Base-by-base conservation (phyloP, 2,329 filamentous ascomycete species). In the Cryphonectria carpinicola region DNA sequence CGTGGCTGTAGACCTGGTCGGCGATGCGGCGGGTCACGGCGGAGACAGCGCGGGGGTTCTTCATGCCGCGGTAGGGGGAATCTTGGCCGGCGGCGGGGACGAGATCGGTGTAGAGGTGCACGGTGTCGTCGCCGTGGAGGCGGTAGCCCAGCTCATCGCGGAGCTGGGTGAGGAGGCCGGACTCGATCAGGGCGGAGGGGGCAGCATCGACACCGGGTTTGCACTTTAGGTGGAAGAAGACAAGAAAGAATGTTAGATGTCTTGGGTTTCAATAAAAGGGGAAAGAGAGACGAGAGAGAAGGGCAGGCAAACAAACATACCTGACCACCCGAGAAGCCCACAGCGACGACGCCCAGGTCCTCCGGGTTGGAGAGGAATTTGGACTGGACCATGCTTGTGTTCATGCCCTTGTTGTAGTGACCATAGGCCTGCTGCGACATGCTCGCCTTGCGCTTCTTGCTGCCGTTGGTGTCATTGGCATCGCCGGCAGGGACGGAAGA, bases 291-390 rank as follows among this genome's bases (percentile, higher is more conserved):
- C 6, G 56, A 17, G n/a, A 17, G 32, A 13, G 22, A 17, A 11
- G 71, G 39, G n/a, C 62, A 69, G 25, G 41, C 39, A 66, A 67
- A 77, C 39, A 66, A 67, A 77, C 86, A 76, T 89, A 96, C 94
- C 89, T 98, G 96, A 70, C 96, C 96, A 75, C 95, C 95, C 68
- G 94, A 97, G 85, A 98, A 99, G 73, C 95, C 95, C 52, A 98
- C 96, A 65, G 95, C 94, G 52, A 98, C 94, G 70, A 99, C 88
- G 73, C 95, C 96, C 74, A 99, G 87, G 78, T 98, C 91, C 78
- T 93, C 87, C 43, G 90, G 88, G 78, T 91, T 87, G 74, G 91
- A 86, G 76, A 98, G 91, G 84, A 98, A 98, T 79, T 92, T 94
- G 79, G 85, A 86, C 75, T 83, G 80, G 74, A 88, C 79, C 79